Evolutionary conservation across 306 rosid genomes (phyloP).

Genomic region (Malus domestica): ASM211411v1 NC_041803.1:24176001-24176500

Average conservation of each 20-base stretch:
- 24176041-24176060: conserved; percentile 48
- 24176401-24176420: not conserved
- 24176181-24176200: conserved; percentile 51
- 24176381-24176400: not conserved
- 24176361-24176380: not conserved
- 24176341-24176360: not conserved
- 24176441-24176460: not conserved
- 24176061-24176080: conserved; percentile 62
- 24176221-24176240: conserved; percentile 51
- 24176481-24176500: not conserved
- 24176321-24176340: conserved; percentile 7
- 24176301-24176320: conserved; percentile 69
- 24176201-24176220: conserved; percentile 56
- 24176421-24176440: not conserved
- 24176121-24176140: conserved; percentile 67
- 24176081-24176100: conserved; percentile 66
- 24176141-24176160: conserved; percentile 55
- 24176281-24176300: conserved; percentile 48
- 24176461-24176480: not conserved
- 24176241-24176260: conserved; percentile 53
- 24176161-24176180: conserved; percentile 57
- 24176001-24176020: conserved; percentile 62
- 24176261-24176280: conserved; percentile 48
- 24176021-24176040: conserved; percentile 36
- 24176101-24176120: conserved; percentile 54